Conservation (phyloP, 148 eudicot species). For the Nepenthes gracilis region DNA sequence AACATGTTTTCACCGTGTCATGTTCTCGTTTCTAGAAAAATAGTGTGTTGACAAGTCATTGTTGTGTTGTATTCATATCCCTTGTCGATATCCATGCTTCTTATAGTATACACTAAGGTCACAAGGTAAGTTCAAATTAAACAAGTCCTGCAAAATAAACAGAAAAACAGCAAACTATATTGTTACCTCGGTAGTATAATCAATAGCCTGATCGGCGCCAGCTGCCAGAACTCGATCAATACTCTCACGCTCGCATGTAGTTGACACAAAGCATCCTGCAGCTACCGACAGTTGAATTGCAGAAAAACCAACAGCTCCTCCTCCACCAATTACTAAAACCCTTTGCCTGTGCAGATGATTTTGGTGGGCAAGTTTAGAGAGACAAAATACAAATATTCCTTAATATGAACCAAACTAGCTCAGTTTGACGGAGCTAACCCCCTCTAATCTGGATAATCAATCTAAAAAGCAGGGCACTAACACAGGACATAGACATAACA, state of each 20-base stretch:
- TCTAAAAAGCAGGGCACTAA: too few species aligned
- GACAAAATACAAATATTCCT: neutral
- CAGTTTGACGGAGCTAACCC: neutral
- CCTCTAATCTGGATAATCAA: neutral
- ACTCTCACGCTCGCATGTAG: constrained; percentile 78
- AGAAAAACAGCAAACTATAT: neutral
- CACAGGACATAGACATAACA: too few species aligned
- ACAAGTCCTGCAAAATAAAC: neutral
- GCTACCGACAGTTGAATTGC: constrained; percentile 91
- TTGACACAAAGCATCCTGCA: constrained; percentile 74
- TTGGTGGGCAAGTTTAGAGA: constrained; percentile 1
- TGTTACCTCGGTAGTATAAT: constrained; percentile 63
- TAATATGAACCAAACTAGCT: neutral
- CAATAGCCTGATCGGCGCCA: constrained; percentile 92
- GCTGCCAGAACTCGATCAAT: constrained; percentile 59
- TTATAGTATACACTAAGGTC: too few species aligned
- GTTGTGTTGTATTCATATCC: too few species aligned
- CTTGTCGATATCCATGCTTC: too few species aligned
- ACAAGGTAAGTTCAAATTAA: neutral
- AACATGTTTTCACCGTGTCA: too few species aligned
- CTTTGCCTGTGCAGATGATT: constrained; percentile 43
- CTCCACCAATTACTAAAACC: constrained; percentile 81
- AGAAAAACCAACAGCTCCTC: constrained; percentile 91
- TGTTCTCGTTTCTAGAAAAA: too few species aligned
- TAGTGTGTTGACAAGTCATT: too few species aligned